A percentile compares a stretch with the other conserved stretches of the same genome.
Conservation (phyloP, 495 filamentous ascomycete genomes). For the Halenospora varia region DNA sequence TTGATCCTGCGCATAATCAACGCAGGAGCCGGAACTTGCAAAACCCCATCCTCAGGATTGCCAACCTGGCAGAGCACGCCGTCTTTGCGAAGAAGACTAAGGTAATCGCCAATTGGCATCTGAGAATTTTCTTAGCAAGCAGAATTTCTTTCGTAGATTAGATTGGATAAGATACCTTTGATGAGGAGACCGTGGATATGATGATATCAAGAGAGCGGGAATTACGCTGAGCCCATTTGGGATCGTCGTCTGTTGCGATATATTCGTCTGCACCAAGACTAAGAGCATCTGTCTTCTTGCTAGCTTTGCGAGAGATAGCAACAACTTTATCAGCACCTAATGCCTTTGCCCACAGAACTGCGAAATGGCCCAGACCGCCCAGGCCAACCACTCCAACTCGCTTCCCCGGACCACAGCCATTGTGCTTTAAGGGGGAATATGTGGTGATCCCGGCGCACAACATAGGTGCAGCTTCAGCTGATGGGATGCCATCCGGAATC, state of each 20-base stretch:
- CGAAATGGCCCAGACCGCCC: slow-evolving; percentile 70
- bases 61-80: slow-evolving; percentile 63
- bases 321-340: slow-evolving; percentile 71
- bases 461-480: slow-evolving; percentile 69
- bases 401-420: slow-evolving; percentile 76
- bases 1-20: slow-evolving; percentile 69
- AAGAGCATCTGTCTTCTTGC: slow-evolving; percentile 66
- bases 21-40: slow-evolving; percentile 57
- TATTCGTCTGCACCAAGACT: slow-evolving; percentile 65
- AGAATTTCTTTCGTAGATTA: slow-evolving; percentile 70
- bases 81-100: too few relatives aligned
- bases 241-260: slow-evolving; percentile 82
- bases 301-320: slow-evolving; percentile 69
- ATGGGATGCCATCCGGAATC: slow-evolving; percentile 60
- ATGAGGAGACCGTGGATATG: slow-evolving; percentile 69
- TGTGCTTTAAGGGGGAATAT: slow-evolving; percentile 65
- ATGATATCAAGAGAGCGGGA: slow-evolving; percentile 67
- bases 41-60: slow-evolving; percentile 58
- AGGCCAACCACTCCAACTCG: slow-evolving; percentile 64
- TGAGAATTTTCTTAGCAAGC: slow-evolving; percentile 52
- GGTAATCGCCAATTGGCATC: too few relatives aligned
- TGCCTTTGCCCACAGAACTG: slow-evolving; percentile 63
- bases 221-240: slow-evolving; percentile 65
- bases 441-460: slow-evolving; percentile 81
- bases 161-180: slow-evolving; percentile 66